phyloP scores from a whole-genome alignment of 106 monocot species.

The Platanthera zijinensis region DNA sequence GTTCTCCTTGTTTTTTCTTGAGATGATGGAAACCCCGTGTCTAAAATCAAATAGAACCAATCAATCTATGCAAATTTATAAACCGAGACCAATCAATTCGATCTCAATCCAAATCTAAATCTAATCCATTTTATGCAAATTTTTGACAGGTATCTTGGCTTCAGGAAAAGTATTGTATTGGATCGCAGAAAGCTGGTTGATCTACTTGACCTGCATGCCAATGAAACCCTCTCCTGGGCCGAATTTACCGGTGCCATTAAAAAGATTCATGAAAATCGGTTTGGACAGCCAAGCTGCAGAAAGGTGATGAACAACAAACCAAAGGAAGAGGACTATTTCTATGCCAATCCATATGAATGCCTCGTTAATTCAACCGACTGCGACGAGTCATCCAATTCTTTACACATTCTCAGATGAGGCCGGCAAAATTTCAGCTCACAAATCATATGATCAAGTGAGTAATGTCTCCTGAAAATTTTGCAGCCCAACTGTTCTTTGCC shows the following conservation, averaged over 20 bases:
- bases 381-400: conserved; percentile 3
- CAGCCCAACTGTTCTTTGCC: background rate
- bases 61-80: too few species aligned
- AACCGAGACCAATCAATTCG: too few species aligned
- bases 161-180: conserved; percentile 42
- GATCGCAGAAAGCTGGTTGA: conserved; percentile 49
- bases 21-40: too few species aligned
- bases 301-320: conserved; percentile 33
- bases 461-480: background rate
- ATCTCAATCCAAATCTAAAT: too few species aligned
- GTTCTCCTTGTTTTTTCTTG: too few species aligned
- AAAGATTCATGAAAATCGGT: conserved; percentile 21
- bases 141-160: conserved; percentile 52
- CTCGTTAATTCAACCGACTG: conserved; percentile 25
- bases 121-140: background rate
- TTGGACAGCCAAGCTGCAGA: conserved; percentile 39
- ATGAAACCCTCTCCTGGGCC: conserved; percentile 50
- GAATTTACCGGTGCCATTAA: conserved; percentile 31
- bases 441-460: background rate
- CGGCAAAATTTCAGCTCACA: background rate
- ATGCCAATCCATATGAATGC: conserved; percentile 61
- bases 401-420: background rate
- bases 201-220: conserved; percentile 47
- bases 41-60: too few species aligned
- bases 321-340: conserved; percentile 79